Evolutionary conservation across 495 filamentous ascomycete species (phyloP).

Genomic region (Ramalina intermedia): DNA sequence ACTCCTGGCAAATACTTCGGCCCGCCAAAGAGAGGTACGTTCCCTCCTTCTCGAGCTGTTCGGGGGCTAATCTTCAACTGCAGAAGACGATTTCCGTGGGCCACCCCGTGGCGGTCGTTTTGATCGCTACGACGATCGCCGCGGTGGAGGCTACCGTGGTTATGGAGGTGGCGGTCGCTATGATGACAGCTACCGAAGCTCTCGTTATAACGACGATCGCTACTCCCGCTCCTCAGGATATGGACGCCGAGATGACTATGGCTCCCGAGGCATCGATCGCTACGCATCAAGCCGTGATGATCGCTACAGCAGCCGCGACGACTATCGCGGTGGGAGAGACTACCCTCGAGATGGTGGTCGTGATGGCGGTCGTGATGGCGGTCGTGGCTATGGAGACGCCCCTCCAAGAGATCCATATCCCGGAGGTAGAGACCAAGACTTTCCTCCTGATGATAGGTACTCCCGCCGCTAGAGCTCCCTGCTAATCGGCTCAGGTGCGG

Average conservation of each 20-base stretch:
- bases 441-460: slow-evolving; percentile 19
- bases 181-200: slow-evolving; percentile 23
- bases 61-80: not conserved
- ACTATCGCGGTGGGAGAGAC: slow-evolving; percentile 27
- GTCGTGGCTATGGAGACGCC: slow-evolving; percentile 26
- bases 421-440: slow-evolving; percentile 19
- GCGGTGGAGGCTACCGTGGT: slow-evolving; percentile 36
- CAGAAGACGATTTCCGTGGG: slow-evolving; percentile 44
- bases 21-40: slow-evolving; percentile 90
- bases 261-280: slow-evolving; percentile 51
- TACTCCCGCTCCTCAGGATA: slow-evolving; percentile 35
- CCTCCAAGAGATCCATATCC: slow-evolving; percentile 14
- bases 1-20: slow-evolving; percentile 99
- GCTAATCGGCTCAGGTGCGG: slow-evolving; percentile 19
- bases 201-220: slow-evolving; percentile 30
- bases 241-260: slow-evolving; percentile 47
- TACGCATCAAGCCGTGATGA: slow-evolving; percentile 46
- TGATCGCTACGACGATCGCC: slow-evolving; percentile 44
- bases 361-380: slow-evolving; percentile 33
- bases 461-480: slow-evolving; percentile 15
- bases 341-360: slow-evolving; percentile 32
- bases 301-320: slow-evolving; percentile 43
- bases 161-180: slow-evolving; percentile 27
- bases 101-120: slow-evolving; percentile 40
- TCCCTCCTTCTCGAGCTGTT: not conserved